Evolutionary conservation across 495 filamentous ascomycete genomes (phyloP).

Genomic region (Lasiosphaeris hirsuta): DNA sequence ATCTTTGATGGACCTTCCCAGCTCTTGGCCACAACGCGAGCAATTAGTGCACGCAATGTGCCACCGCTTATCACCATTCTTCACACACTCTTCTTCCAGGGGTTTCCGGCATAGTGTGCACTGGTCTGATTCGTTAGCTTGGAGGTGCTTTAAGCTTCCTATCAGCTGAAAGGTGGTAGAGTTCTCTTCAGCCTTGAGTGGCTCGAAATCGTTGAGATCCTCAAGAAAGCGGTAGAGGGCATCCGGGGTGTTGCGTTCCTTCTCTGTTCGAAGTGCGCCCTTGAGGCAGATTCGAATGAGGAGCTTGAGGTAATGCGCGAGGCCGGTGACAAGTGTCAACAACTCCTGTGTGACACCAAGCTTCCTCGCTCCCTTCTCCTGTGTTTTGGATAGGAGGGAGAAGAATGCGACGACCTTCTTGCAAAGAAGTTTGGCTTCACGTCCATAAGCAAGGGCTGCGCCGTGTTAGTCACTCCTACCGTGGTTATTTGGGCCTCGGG

Average conservation of each 20-base stretch:
- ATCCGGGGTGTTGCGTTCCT: slow-evolving; percentile 68
- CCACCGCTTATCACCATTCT: slow-evolving; percentile 70
- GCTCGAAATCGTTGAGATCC: slow-evolving; percentile 71
- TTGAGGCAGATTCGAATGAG: slow-evolving; percentile 96
- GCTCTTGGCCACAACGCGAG: slow-evolving; percentile 66
- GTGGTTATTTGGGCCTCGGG: too few species aligned
- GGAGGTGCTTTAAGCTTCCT: slow-evolving; percentile 66
- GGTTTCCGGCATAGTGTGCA: slow-evolving; percentile 78
- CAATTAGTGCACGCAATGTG: slow-evolving; percentile 79
- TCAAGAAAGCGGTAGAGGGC: slow-evolving; percentile 78
- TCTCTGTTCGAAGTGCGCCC: slow-evolving; percentile 86
- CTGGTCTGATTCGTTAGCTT: slow-evolving; percentile 76
- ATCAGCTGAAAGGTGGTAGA: slow-evolving; percentile 65
- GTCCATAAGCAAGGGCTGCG: slow-evolving; percentile 79
- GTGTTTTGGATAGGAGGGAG: slow-evolving; percentile 84
- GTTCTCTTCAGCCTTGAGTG: slow-evolving; percentile 62
- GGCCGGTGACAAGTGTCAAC: slow-evolving; percentile 88
- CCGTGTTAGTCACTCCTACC: slow-evolving; percentile 14
- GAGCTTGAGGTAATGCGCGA: slow-evolving; percentile 97
- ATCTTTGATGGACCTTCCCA: slow-evolving; percentile 60
- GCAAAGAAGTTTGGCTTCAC: slow-evolving; percentile 95
- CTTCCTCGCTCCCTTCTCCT: slow-evolving; percentile 81
- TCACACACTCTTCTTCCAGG: slow-evolving; percentile 89
- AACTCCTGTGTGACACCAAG: slow-evolving; percentile 97
- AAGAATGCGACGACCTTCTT: slow-evolving; percentile 99